Conservation (phyloP, 2,329 filamentous ascomycete species). For the Exophiala spinifera region DNA sequence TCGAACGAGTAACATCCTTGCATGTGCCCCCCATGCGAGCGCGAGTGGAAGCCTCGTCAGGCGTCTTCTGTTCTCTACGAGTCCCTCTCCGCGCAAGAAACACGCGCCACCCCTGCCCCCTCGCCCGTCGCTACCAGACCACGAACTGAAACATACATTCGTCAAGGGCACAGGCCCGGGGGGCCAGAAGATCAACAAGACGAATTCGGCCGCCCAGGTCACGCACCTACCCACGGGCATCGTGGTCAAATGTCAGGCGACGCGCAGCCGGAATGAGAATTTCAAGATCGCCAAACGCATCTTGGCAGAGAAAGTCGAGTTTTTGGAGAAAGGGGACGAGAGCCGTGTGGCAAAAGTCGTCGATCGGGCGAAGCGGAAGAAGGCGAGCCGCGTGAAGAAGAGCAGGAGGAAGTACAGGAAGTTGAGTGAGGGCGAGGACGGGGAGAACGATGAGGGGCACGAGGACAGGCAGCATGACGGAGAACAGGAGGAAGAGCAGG, state of each 20-base stretch:
- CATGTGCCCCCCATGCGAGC: not conserved
- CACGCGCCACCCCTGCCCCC: conserved; percentile 56
- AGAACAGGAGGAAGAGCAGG: not conserved
- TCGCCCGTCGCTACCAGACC: conserved; percentile 65
- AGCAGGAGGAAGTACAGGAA: conserved; percentile 43
- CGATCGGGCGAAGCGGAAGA: conserved; percentile 67
- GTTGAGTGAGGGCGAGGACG: conserved; percentile 32
- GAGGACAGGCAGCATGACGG: conserved; percentile 4
- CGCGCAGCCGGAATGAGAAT: conserved; percentile 81
- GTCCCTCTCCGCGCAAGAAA: not conserved
- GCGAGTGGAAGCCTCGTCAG: not conserved
- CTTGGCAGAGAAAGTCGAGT: conserved; percentile 74
- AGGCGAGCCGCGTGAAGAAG: conserved; percentile 45
- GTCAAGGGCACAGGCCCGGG: conserved; percentile 90
- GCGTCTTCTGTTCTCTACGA: not conserved
- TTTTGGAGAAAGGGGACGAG: conserved; percentile 67
- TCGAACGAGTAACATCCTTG: not conserved
- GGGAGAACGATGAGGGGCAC: conserved; percentile 12
- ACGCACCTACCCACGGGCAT: conserved; percentile 87
- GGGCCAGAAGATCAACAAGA: conserved; percentile 99
- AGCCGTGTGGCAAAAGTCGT: conserved; percentile 79
- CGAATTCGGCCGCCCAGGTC: conserved; percentile 87
- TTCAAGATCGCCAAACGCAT: conserved; percentile 77
- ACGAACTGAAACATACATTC: conserved; percentile 79
- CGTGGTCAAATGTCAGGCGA: conserved; percentile 91